These are phyloP conservation scores for Pseudogymnoascus sp. DNA, from an alignment of 2,329 filamentous ascomycete species.

Conservation along the genomic window DNA sequence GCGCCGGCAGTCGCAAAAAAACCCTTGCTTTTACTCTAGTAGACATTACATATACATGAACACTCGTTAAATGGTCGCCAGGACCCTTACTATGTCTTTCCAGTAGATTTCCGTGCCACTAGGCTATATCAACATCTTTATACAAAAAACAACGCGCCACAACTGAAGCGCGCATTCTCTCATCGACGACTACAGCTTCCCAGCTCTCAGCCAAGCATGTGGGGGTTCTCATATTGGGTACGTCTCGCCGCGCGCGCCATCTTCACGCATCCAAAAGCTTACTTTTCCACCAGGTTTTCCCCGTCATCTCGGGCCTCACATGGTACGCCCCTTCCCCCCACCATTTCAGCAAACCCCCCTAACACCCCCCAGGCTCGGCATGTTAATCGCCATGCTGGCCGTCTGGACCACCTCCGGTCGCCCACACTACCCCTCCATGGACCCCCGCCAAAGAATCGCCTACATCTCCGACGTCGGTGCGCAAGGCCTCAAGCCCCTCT, in stretches of 20 bases:
- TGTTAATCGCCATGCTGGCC: slow-evolving; percentile 63
- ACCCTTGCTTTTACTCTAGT: background rate
- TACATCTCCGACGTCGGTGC: slow-evolving; percentile 66
- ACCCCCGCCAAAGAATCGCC: slow-evolving; percentile 50
- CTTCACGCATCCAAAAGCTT: background rate
- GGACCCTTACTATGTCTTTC: background rate
- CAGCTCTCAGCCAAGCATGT: slow-evolving; percentile 21
- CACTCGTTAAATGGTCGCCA: background rate
- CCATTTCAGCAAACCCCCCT: slow-evolving; percentile 18
- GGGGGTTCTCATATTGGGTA: slow-evolving; percentile 37
- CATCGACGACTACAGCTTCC: background rate
- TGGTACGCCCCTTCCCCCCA: slow-evolving; percentile 21
- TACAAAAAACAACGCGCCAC: background rate
- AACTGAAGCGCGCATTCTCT: background rate
- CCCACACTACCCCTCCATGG: slow-evolving; percentile 56
- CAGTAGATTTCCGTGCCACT: background rate
- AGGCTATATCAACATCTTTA: background rate
- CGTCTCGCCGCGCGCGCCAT: slow-evolving; percentile 23
- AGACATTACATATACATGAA: slow-evolving; percentile 1
- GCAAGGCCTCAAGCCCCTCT: slow-evolving; percentile 62
- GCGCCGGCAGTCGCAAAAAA: background rate
- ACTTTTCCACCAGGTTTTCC: slow-evolving; percentile 45
- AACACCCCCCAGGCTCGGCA: slow-evolving; percentile 44
- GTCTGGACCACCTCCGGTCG: slow-evolving; percentile 55
- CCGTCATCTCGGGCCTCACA: slow-evolving; percentile 57